These are phyloP conservation scores for Lophiotrema nucula DNA, from an alignment of 495 filamentous ascomycete genomes.

Conservation along the genomic window DNA sequence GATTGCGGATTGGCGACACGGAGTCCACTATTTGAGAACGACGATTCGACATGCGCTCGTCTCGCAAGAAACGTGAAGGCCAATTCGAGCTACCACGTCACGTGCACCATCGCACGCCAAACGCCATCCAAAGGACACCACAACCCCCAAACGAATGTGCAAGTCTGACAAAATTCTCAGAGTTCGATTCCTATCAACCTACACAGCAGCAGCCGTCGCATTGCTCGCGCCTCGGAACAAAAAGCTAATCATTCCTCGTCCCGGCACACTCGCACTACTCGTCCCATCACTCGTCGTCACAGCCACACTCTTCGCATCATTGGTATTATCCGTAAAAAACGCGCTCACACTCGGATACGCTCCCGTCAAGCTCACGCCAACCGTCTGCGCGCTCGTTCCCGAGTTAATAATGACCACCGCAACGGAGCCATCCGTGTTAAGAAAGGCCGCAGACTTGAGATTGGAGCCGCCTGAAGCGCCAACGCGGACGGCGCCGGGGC, in stretches of 20 bases:
- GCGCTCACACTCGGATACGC: slow-evolving; percentile 9
- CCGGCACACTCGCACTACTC: slow-evolving; percentile 25
- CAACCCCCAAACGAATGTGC: background rate
- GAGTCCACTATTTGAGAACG: background rate
- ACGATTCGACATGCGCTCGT: too few species aligned
- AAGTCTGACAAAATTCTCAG: background rate
- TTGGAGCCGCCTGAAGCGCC: slow-evolving; percentile 29
- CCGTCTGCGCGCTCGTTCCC: slow-evolving; percentile 16
- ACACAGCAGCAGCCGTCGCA: slow-evolving; percentile 4
- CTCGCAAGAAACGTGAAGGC: background rate
- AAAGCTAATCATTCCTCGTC: slow-evolving; percentile 32
- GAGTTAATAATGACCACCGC: slow-evolving; percentile 32
- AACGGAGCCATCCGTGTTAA: slow-evolving; percentile 28
- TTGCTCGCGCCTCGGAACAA: slow-evolving; percentile 8
- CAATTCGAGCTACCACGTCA: background rate
- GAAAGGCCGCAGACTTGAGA: slow-evolving; percentile 23
- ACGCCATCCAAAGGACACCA: background rate
- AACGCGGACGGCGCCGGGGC: slow-evolving; percentile 38
- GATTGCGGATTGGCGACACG: too few species aligned
- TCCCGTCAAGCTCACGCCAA: slow-evolving; percentile 10
- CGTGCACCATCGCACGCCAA: background rate
- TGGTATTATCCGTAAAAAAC: slow-evolving; percentile 27
- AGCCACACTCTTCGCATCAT: slow-evolving; percentile 14
- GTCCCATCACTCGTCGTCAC: slow-evolving; percentile 19
- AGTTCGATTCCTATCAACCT: background rate